Percentiles rank a stretch among this genome's conserved stretches.
phyloP scores from a whole-genome alignment of 176 grass and related monocot species.

The Triticum dicoccoides region DNA sequence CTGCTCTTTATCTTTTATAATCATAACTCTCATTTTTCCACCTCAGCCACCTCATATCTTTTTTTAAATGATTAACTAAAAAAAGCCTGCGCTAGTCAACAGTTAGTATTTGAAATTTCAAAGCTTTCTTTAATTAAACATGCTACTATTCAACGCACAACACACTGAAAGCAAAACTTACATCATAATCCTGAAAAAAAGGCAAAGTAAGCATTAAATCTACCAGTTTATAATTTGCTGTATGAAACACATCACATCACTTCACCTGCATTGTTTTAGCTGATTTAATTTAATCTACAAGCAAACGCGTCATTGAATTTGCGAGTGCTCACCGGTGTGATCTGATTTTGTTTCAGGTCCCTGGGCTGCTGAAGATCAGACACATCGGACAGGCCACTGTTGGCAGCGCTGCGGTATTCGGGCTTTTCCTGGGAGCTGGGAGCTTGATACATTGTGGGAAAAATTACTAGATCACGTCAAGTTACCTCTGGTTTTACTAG shows the following conservation, averaged over 20 bases:
- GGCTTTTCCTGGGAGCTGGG: constrained; percentile 87
- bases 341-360: constrained; percentile 53
- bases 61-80: not conserved
- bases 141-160: not conserved
- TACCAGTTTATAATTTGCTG: not conserved
- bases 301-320: not conserved
- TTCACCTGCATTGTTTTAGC: not conserved
- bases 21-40: not conserved
- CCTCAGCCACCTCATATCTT: not conserved
- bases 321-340: not conserved
- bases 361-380: constrained; percentile 89
- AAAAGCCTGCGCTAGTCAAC: not conserved
- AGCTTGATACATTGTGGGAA: constrained; percentile 98
- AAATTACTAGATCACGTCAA: constrained; percentile 53
- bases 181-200: not conserved
- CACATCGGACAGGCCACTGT: constrained; percentile 81
- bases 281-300: not conserved
- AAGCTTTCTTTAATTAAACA: not conserved
- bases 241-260: not conserved
- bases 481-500: not conserved
- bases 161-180: not conserved
- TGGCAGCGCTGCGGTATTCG: constrained; percentile 80
- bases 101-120: not conserved
- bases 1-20: not conserved
- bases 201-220: not conserved